These are phyloP conservation scores for Phytophthora vignae DNA, from an alignment of 352 stramenopile genomes.

Conservation along the genomic window DNA sequence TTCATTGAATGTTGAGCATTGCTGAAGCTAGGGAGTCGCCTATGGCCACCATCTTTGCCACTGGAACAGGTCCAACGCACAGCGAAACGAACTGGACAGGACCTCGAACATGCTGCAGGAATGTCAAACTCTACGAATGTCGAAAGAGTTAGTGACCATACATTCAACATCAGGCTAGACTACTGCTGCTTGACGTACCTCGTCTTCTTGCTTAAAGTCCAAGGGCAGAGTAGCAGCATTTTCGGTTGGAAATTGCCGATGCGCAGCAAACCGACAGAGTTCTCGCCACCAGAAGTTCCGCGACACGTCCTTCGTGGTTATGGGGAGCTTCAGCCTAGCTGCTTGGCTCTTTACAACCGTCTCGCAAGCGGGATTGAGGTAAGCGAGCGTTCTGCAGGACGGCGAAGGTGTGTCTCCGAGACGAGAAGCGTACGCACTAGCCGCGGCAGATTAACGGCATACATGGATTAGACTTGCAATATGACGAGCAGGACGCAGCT, in stretches of 20 bases:
- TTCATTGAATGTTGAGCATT: conserved; percentile 31
- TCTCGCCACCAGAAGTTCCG: conserved; percentile 33
- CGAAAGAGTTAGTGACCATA: neutral
- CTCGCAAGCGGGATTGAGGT: conserved; percentile 42
- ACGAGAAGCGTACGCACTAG: conserved; percentile 45
- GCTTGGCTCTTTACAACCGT: conserved; percentile 9
- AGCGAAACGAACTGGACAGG: conserved; percentile 43
- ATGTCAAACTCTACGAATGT: conserved; percentile 32
- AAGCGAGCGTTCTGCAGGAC: conserved; percentile 44
- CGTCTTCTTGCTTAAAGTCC: conserved; percentile 55
- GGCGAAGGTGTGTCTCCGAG: conserved; percentile 34
- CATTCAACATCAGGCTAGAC: neutral
- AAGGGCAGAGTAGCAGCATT: neutral
- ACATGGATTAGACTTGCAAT: neutral
- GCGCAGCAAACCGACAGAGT: conserved; percentile 41
- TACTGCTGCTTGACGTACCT: conserved; percentile 25
- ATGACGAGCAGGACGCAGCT: neutral
- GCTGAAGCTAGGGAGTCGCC: conserved; percentile 36
- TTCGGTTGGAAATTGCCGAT: conserved; percentile 20
- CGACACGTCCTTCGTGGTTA: conserved; percentile 9
- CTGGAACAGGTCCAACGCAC: conserved; percentile 29
- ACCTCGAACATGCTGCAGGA: conserved; percentile 46
- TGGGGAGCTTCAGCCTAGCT: conserved; percentile 11
- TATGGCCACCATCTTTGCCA: conserved; percentile 24
- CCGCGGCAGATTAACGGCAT: neutral